Conservation (phyloP, 345 rosid genomes). For the Salix exigua region DNA sequence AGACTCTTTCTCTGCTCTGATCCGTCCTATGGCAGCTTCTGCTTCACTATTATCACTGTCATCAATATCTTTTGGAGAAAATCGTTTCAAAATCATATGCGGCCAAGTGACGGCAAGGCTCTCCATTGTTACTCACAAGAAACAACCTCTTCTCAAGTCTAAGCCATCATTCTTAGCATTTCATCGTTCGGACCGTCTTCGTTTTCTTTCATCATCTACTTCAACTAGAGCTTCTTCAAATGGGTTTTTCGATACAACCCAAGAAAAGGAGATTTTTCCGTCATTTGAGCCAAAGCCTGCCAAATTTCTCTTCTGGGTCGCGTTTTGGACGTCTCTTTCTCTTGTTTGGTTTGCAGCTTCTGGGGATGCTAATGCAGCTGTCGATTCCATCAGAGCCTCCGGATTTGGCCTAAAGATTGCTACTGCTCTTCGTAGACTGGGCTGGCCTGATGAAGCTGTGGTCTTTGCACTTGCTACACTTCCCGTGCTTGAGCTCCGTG, state of each 20-base stretch:
- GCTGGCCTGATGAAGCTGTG: conserved; percentile 83
- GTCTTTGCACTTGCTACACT: conserved; percentile 90
- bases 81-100: conserved; percentile 32
- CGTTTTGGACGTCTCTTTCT: conserved; percentile 70
- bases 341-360: conserved; percentile 76
- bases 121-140: not conserved
- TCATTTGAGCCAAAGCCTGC: conserved; percentile 40
- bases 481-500: conserved; percentile 88
- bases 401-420: conserved; percentile 72
- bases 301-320: conserved; percentile 53
- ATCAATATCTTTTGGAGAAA: conserved; percentile 26
- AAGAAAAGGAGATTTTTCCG: conserved; percentile 33
- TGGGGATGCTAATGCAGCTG: conserved; percentile 77
- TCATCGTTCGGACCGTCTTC: conserved; percentile 15
- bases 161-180: conserved; percentile 10
- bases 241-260: conserved; percentile 29
- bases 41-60: conserved; percentile 26
- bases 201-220: conserved; percentile 7
- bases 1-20: not conserved
- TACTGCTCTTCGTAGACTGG: conserved; percentile 51
- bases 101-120: conserved; percentile 10
- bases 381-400: conserved; percentile 75
- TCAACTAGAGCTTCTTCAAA: conserved; percentile 21
- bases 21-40: conserved; percentile 45
- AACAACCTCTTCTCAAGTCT: conserved; percentile 13